These are phyloP conservation scores for Paracoccidioides brasiliensis DNA, from an alignment of 2,329 filamentous ascomycete species.

Conservation along the genomic window DNA sequence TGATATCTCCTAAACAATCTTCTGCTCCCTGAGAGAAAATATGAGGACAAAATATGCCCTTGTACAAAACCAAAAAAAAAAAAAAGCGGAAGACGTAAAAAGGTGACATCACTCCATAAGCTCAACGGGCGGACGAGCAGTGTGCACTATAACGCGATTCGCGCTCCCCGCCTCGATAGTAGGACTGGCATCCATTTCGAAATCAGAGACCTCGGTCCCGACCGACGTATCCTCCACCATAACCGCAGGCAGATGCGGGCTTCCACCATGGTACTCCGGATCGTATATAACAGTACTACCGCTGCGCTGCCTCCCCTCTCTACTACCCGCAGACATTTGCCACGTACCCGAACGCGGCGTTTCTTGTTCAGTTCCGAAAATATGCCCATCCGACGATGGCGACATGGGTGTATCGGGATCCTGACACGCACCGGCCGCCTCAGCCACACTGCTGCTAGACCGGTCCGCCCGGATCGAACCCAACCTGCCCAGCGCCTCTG, in stretches of 20 bases:
- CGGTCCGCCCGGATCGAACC: conserved; percentile 29
- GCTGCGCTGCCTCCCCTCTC: conserved; percentile 22
- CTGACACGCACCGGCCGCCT: not conserved
- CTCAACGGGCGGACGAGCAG: conserved; percentile 43
- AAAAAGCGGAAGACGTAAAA: not conserved
- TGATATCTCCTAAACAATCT: no score
- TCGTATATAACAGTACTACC: conserved; percentile 50
- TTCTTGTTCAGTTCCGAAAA: conserved; percentile 2
- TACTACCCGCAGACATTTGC: conserved; percentile 12
- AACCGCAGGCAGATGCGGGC: conserved; percentile 47
- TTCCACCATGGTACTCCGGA: conserved; percentile 48
- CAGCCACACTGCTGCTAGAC: conserved; percentile 18
- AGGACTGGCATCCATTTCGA: conserved; percentile 31
- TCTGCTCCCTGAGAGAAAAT: no score
- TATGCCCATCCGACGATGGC: conserved; percentile 5
- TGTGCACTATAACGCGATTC: conserved; percentile 37
- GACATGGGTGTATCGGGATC: conserved; percentile 8
- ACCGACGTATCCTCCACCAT: conserved; percentile 48
- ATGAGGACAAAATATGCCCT: no score
- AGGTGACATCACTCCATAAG: conserved; percentile 33
- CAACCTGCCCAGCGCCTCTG: conserved; percentile 42
- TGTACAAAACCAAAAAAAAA: not conserved
- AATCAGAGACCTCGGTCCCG: conserved; percentile 29
- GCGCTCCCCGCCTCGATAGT: conserved; percentile 27
- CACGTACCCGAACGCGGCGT: conserved; percentile 13